phyloP scores from a whole-genome alignment of 768 basidiomycete species.

The Leccinum variicolor region DNA sequence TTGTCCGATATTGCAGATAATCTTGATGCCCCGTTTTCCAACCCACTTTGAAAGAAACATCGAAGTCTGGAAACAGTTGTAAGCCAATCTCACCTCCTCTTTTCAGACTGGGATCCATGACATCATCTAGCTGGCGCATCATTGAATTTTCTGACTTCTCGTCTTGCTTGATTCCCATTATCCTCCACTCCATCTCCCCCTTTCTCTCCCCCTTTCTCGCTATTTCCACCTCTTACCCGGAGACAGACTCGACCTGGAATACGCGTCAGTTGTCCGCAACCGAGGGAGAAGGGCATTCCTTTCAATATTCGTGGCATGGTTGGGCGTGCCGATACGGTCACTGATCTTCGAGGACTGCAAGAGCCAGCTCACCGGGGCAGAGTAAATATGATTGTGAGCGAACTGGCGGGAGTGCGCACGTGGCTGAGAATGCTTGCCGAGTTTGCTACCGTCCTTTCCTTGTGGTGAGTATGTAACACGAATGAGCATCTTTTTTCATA shows the following conservation, averaged over 20 bases:
- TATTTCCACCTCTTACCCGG: constrained; percentile 6
- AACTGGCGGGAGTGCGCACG: no score
- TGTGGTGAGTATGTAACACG: no score
- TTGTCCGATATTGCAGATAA: constrained; percentile 1
- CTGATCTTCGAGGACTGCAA: no score
- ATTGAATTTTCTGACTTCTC: constrained; percentile 86
- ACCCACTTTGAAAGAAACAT: constrained; percentile 87
- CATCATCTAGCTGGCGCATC: constrained; percentile 74
- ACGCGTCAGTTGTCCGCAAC: no score
- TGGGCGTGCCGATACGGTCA: no score
- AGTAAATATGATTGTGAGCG: no score
- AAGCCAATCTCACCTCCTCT: constrained; percentile 30
- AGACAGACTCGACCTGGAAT: not conserved
- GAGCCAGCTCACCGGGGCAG: no score
- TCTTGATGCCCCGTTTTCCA: constrained; percentile 55
- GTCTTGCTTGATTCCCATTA: constrained; percentile 88
- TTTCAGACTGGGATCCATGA: constrained; percentile 1
- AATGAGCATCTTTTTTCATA: no score
- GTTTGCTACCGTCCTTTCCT: no score
- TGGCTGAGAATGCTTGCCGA: no score
- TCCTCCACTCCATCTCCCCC: constrained; percentile 82
- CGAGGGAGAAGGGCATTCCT: no score
- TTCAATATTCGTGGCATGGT: no score
- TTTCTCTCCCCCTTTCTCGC: constrained; percentile 66
- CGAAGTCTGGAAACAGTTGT: constrained; percentile 95